Conservation (phyloP, 169 alveolate species). For the Plasmodium ovale region DNA sequence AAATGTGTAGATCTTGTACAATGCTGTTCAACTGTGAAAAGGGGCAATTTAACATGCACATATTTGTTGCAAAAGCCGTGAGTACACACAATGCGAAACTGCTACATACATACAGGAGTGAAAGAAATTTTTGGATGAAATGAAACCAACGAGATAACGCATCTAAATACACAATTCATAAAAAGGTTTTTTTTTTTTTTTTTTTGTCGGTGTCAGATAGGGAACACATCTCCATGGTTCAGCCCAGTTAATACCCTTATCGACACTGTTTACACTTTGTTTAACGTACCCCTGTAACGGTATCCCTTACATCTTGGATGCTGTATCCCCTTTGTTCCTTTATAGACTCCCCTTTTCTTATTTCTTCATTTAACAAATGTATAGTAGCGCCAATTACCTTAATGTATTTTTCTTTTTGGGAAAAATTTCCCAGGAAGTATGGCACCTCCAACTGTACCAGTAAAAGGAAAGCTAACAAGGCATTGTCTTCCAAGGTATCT, state of each 20-base stretch:
- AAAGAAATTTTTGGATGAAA: no score
- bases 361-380: slow-evolving; percentile 19
- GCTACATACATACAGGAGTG: no score
- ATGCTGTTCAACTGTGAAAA: slow-evolving; percentile 17
- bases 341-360: neutral
- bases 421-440: slow-evolving; percentile 5
- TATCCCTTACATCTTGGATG: slow-evolving; percentile 25
- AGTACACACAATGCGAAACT: no score
- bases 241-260: no score
- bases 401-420: slow-evolving; percentile 26
- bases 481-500: slow-evolving; percentile 26
- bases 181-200: no score
- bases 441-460: slow-evolving; percentile 52
- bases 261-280: no score
- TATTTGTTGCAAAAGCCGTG: no score
- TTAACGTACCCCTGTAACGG: slow-evolving; percentile 22
- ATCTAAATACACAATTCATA: no score
- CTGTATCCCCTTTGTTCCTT: slow-evolving; percentile 13
- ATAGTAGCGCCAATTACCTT: slow-evolving; percentile 51
- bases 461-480: slow-evolving; percentile 37
- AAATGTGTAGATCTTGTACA: neutral
- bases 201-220: no score
- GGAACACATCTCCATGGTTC: no score
- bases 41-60: neutral
- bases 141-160: no score